phyloP scores from a whole-genome alignment of 495 filamentous ascomycete genomes.

The Cenococcum geophilum region DNA sequence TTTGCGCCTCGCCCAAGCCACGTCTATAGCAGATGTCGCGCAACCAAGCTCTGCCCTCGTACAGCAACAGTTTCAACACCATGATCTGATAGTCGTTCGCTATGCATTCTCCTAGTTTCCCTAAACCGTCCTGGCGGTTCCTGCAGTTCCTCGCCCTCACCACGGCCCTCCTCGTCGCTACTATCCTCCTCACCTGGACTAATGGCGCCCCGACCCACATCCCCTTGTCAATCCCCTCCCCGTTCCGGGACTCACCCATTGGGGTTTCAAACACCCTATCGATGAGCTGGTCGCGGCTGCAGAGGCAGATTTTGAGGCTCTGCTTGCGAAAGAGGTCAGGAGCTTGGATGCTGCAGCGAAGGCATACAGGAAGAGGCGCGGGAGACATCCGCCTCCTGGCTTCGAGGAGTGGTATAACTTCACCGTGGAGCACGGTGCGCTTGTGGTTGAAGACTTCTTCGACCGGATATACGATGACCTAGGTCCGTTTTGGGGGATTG shows the following conservation, averaged over 20 bases:
- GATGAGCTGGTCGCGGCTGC: conserved; percentile 32
- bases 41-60: no score
- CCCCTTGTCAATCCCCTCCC: not conserved
- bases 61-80: no score
- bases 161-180: conserved; percentile 5
- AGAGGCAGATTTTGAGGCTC: conserved; percentile 10
- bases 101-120: conserved; percentile 1
- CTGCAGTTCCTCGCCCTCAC: conserved; percentile 14
- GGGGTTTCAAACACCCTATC: conserved; percentile 31
- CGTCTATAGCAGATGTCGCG: no score
- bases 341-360: conserved; percentile 32
- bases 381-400: conserved; percentile 37
- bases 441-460: conserved; percentile 38
- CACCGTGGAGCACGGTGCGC: conserved; percentile 28
- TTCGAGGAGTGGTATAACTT: conserved; percentile 38
- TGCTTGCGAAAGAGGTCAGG: conserved; percentile 25
- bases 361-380: conserved; percentile 31
- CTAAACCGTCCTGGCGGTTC: conserved; percentile 13
- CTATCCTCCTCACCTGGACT: not conserved
- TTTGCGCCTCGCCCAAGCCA: no score
- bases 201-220: not conserved
- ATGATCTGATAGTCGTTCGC: not conserved
- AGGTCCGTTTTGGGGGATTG: conserved; percentile 37
- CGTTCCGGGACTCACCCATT: not conserved
- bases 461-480: conserved; percentile 40